Base-by-base conservation (phyloP, 202 grass and related monocot species). In the Schoenoplectus triqueter region DNA sequence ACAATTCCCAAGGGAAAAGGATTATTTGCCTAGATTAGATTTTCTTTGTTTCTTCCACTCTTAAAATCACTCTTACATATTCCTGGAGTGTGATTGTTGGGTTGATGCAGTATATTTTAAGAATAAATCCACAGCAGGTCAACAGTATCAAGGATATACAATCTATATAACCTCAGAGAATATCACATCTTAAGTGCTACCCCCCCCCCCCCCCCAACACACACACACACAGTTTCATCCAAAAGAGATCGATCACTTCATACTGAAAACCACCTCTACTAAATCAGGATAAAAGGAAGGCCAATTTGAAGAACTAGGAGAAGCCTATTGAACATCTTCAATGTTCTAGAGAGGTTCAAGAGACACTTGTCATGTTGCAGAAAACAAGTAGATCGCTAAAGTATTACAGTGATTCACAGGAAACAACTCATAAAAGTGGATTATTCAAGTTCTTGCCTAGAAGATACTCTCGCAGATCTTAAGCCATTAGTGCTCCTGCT, bases 401-500 rank as follows among this genome's bases (percentile, higher is more conserved):
- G 22, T 40, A 55, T 40, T 76, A 7, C 6, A 15, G 73, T 51
- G 20, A 14, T 57, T 15, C 54, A 5, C 73, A 77, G 22, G 51
- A 72, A 47, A 77, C 22, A 59, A 59, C 51, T 77, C 0, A 66
- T 52, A 85, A 64, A 56, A 7, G 4, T 52, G 5, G 5, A 47
- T 57, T 57, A 57, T 80, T 52, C 70, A 70, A 66, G 7, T 84
- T 76, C 84, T 45, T 65, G 79, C 95, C 90, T 94, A 82, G 82
- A 91, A 76, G 91, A 89, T 86, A 92, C 82, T 86, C 83, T 90
- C 9, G 78, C 82, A 83, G 88, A 91, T 56, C 90, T 86, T 79
- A 89, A 91, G 81, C 80, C 89, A 71, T 90, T 90, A 56, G 89
- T 88, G 80, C 88, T 90, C 86, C 90, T 94, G 84, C 85, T 91